phyloP scores from a whole-genome alignment of 208 protist genomes.

The Crithidia brevicula region DNA sequence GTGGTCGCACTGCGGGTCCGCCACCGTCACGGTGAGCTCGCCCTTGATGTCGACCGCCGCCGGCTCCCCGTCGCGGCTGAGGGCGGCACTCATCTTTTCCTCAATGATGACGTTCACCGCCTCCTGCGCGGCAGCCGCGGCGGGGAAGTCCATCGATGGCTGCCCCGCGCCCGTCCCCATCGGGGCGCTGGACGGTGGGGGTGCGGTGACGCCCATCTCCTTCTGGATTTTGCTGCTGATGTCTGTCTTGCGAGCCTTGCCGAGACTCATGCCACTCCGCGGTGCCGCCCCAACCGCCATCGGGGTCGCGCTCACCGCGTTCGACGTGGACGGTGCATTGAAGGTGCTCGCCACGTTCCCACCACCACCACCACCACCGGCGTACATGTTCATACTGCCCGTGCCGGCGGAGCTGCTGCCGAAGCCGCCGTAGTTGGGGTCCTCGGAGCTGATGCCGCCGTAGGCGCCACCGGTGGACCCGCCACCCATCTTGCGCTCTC shows the following conservation, averaged over 20 bases:
- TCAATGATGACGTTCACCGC: conserved; percentile 62
- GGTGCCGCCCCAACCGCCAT: conserved; percentile 27
- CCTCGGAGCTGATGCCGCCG: conserved; percentile 79
- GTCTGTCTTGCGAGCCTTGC: conserved; percentile 72
- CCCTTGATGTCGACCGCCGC: conserved; percentile 65
- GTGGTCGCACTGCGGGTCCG: conserved; percentile 59
- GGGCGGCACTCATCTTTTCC: conserved; percentile 68
- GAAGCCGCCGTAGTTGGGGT: conserved; percentile 45
- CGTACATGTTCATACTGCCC: conserved; percentile 24
- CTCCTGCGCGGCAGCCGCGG: conserved; percentile 21
- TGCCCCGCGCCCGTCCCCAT: not conserved
- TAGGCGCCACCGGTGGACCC: conserved; percentile 51
- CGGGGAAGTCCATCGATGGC: conserved; percentile 4
- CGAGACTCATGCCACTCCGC: conserved; percentile 70
- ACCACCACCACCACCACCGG: conserved; percentile 6
- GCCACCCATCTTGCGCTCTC: conserved; percentile 58
- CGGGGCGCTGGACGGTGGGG: conserved; percentile 1
- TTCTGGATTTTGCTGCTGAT: conserved; percentile 75
- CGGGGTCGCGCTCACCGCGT: not conserved
- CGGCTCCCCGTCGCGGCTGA: conserved; percentile 64
- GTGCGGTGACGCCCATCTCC: conserved; percentile 54
- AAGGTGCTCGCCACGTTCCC: conserved; percentile 15
- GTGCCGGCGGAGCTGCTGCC: conserved; percentile 28
- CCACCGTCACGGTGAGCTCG: conserved; percentile 75
- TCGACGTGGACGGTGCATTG: conserved; percentile 11